Evolutionary conservation across 306 rosid species (phyloP), one percentile per base, ranked within the genome.

Genomic region (Lathyrus aphaca): DNA sequence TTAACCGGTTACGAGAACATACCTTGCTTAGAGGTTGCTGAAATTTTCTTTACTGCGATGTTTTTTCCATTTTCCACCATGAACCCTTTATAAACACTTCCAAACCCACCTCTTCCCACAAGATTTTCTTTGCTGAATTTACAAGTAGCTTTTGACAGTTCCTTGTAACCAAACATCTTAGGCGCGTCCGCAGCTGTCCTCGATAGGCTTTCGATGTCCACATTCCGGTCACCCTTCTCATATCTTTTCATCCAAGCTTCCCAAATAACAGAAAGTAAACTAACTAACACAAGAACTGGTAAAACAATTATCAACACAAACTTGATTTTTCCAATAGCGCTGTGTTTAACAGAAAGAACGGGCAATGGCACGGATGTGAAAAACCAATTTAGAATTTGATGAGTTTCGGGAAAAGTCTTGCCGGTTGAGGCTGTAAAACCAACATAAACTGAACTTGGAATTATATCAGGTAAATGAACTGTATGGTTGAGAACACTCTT

Each of bases 351-450:
- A 37, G 78, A 53, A 75, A 40, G 21, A 54, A 9, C 3, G 16
- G 88, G 80, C 30, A 87, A 14, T 35, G 82, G 76, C 18, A 81
- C 83, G 39, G 88, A 82, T 44, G 86, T 85, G 80, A 87, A 85
- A 8, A 68, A 71, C 89, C 92, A 85, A 68, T 82, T 69, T 4
- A 79, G 78, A 10, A 82, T 42, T 19, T 39, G 78, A 48, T 87
- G 88, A 45, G 74, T 71, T 60, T 87, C 73, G 5, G 86, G 80
- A 30, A 71, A 54, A 29, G 76, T 25, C 0, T 18, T 19, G 23
- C 89, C 79, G 0, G 82, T 85, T 3, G 92, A 79, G 45, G 80
- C 85, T 10, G 86, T 81, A 70, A 87, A 87, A 38, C 92, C 92
- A 7, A 87, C 86, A 64, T 76, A 87, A 49, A 85, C 80, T 0